phyloP scores from a whole-genome alignment of 1,139 yeast genomes.

The Hemisphaericaspora xylanilytica region DNA sequence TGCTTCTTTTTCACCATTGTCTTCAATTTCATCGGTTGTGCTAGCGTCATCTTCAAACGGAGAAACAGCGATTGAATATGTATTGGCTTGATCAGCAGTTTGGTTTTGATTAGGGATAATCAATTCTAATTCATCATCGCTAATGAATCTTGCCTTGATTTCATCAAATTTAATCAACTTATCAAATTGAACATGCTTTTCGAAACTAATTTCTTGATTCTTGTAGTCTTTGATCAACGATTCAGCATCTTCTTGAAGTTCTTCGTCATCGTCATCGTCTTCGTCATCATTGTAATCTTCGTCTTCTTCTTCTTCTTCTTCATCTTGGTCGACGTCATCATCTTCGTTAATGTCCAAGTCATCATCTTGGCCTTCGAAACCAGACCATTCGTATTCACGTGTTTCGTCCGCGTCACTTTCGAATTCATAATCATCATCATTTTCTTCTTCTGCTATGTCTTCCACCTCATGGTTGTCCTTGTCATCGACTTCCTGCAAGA shows the following conservation, averaged over 20 bases:
- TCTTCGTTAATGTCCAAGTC: background rate
- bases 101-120: slow-evolving; percentile 40
- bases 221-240: slow-evolving; percentile 38
- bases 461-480: slow-evolving; percentile 7
- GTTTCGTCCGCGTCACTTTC: slow-evolving; percentile 29
- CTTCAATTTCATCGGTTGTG: slow-evolving; percentile 21
- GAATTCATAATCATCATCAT: slow-evolving; percentile 28
- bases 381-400: slow-evolving; percentile 7
- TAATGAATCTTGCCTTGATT: slow-evolving; percentile 39
- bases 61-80: slow-evolving; percentile 26
- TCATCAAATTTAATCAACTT: slow-evolving; percentile 38
- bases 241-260: slow-evolving; percentile 43
- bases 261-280: slow-evolving; percentile 28
- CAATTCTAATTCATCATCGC: slow-evolving; percentile 44
- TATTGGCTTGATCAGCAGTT: slow-evolving; percentile 23
- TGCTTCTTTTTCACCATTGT: slow-evolving; percentile 14
- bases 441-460: slow-evolving; percentile 18
- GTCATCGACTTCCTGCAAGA: slow-evolving; percentile 5
- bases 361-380: slow-evolving; percentile 9
- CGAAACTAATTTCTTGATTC: slow-evolving; percentile 43
- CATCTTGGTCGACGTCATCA: slow-evolving; percentile 6
- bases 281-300: slow-evolving; percentile 22
- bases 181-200: slow-evolving; percentile 46
- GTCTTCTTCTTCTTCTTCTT: slow-evolving; percentile 11
- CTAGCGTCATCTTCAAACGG: slow-evolving; percentile 18